Conservation (phyloP, 2,329 filamentous ascomycete genomes). For the Biscogniauxia sp. region DNA sequence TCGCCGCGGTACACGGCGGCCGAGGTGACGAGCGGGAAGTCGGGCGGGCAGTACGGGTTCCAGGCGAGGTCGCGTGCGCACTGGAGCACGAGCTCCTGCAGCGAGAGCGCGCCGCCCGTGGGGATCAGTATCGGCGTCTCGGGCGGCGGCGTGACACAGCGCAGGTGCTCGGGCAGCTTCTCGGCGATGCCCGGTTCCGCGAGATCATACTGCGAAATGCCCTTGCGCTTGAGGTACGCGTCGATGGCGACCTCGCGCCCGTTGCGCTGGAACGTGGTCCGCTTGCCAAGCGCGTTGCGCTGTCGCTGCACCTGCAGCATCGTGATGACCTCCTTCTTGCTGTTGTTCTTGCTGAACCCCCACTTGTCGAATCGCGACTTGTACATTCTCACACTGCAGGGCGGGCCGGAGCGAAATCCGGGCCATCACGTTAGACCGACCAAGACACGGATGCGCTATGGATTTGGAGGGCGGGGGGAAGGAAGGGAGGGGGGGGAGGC, state of each 20-base stretch:
- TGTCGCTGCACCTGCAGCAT: conserved; percentile 52
- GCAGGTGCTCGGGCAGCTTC: conserved; percentile 27
- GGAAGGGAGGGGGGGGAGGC: not conserved
- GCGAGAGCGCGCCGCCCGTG: conserved; percentile 24
- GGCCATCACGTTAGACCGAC: conserved; percentile 7
- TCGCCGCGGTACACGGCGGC: conserved; percentile 28
- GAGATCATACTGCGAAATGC: conserved; percentile 52
- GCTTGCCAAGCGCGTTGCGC: conserved; percentile 51
- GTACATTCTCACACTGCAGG: conserved; percentile 50
- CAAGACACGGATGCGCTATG: not conserved
- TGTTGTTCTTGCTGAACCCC: conserved; percentile 56
- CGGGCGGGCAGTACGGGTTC: conserved; percentile 27
- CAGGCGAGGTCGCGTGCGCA: conserved; percentile 28
- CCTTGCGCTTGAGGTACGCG: conserved; percentile 52
- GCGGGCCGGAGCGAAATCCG: not conserved
- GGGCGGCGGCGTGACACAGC: conserved; percentile 29
- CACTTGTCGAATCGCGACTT: conserved; percentile 55
- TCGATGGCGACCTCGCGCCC: conserved; percentile 51
- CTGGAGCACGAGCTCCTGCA: conserved; percentile 31
- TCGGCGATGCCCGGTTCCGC: conserved; percentile 28
- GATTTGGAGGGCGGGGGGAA: not conserved
- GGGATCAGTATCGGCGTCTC: conserved; percentile 23
- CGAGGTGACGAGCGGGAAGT: conserved; percentile 28
- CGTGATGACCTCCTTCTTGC: conserved; percentile 50
- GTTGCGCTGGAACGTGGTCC: conserved; percentile 52